Conservation (phyloP, 2,329 filamentous ascomycete species). For the Hypoxylon sp. region DNA sequence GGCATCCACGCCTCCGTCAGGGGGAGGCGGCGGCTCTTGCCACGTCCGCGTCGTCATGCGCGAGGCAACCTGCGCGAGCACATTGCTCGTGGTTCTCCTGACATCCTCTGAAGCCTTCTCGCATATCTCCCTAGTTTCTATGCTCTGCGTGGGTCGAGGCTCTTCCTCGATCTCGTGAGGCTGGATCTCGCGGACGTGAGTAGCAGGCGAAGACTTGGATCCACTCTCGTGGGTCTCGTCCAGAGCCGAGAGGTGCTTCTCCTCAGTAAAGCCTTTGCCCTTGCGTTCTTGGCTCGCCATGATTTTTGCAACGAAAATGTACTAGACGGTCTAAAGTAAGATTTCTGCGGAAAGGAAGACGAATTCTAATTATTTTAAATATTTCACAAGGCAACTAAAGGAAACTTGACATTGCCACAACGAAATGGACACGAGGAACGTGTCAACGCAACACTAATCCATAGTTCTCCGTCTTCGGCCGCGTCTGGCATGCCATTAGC, state of each 20-base stretch:
- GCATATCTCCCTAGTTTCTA: constrained; percentile 10
- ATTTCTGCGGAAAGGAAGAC: no score
- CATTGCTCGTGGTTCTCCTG: constrained; percentile 42
- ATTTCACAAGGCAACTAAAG: constrained; percentile 6
- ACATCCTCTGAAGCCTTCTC: constrained; percentile 35
- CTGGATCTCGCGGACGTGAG: constrained; percentile 19
- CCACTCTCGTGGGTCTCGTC: constrained; percentile 29
- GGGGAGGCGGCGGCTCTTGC: constrained; percentile 44
- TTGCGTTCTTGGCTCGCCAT: constrained; percentile 28
- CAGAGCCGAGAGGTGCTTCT: constrained; percentile 26
- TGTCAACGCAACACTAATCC: constrained; percentile 5
- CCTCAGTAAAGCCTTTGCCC: constrained; percentile 26
- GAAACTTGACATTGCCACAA: constrained; percentile 11
- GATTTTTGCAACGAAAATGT: no score
- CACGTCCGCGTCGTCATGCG: constrained; percentile 43
- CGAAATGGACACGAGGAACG: constrained; percentile 15
- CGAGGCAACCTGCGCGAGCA: constrained; percentile 41
- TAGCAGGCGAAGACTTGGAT: constrained; percentile 27
- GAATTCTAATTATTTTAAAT: constrained; percentile 7
- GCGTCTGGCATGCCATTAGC: constrained; percentile 20
- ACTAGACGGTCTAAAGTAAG: no score
- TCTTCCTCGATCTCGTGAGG: constrained; percentile 9
- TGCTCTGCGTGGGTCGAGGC: background rate
- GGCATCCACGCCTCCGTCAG: constrained; percentile 43
- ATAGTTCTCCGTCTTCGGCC: constrained; percentile 39